These are phyloP conservation scores for Talinum fruticosum DNA, from an alignment of 148 eudicot species.

Conservation along the genomic window DNA sequence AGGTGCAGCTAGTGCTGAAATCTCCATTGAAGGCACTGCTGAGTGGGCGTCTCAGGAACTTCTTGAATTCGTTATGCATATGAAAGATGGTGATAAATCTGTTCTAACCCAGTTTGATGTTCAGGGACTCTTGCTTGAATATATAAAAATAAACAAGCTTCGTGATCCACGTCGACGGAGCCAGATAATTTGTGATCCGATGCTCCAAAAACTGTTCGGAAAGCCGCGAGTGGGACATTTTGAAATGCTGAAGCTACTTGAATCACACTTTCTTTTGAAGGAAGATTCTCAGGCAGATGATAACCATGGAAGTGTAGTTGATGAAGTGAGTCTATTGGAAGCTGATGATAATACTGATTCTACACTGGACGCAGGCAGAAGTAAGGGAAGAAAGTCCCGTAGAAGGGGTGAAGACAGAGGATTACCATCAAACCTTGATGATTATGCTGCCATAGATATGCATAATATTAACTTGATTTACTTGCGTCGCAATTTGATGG, in stretches of 20 bases:
- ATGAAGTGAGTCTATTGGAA: slow-evolving; percentile 53
- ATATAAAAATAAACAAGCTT: slow-evolving; percentile 85
- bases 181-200: slow-evolving; percentile 87
- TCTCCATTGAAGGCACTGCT: slow-evolving; percentile 30
- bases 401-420: slow-evolving; percentile 57
- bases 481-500: slow-evolving; percentile 81
- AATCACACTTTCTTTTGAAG: slow-evolving; percentile 74
- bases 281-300: slow-evolving; percentile 76
- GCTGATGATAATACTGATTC: slow-evolving; percentile 59
- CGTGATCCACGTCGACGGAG: slow-evolving; percentile 92
- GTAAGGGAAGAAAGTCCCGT: slow-evolving; percentile 62
- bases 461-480: slow-evolving; percentile 86
- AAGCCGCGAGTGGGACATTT: slow-evolving; percentile 95
- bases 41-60: slow-evolving; percentile 93
- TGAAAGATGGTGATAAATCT: slow-evolving; percentile 81
- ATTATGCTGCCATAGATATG: slow-evolving; percentile 95
- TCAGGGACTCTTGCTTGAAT: slow-evolving; percentile 80
- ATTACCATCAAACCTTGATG: slow-evolving; percentile 75
- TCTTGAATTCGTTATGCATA: slow-evolving; percentile 85
- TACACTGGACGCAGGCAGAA: slow-evolving; percentile 45
- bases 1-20: slow-evolving; percentile 17
- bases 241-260: slow-evolving; percentile 98
- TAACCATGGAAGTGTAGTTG: slow-evolving; percentile 70
- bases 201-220: slow-evolving; percentile 81
- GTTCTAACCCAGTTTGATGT: slow-evolving; percentile 81